Percentiles rank a stretch among this genome's conserved stretches.
Conservation (phyloP, 2,329 filamentous ascomycete species). For the Penicillium italicum region DNA sequence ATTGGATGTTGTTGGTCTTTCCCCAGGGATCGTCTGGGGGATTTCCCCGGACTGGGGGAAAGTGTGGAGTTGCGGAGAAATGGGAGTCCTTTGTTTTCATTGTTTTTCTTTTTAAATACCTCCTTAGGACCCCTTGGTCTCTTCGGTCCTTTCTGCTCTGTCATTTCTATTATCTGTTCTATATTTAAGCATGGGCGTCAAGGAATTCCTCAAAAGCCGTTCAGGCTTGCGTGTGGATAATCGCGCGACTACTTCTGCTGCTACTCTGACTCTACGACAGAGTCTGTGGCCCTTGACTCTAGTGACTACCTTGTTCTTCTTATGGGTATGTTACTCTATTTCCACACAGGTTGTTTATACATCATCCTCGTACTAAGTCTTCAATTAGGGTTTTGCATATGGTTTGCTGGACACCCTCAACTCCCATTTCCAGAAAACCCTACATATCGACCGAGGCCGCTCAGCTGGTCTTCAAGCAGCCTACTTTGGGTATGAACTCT, state of each 20-base stretch:
- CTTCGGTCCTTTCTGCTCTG: neutral
- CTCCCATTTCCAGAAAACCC: constrained; percentile 57
- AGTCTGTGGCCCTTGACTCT: constrained; percentile 44
- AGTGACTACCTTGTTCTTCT: constrained; percentile 51
- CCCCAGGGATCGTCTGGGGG: constrained; percentile 6
- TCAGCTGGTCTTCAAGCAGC: constrained; percentile 62
- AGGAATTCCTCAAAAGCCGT: constrained; percentile 30
- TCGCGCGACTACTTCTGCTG: constrained; percentile 39
- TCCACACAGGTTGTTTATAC: too few relatives aligned
- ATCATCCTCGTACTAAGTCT: neutral
- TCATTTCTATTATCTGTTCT: neutral
- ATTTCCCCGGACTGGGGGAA: constrained; percentile 7
- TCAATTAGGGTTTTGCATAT: constrained; percentile 45
- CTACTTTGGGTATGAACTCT: constrained; percentile 56
- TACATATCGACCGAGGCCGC: constrained; percentile 53
- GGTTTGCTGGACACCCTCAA: constrained; percentile 51
- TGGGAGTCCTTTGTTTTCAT: neutral
- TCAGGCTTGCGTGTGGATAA: constrained; percentile 35
- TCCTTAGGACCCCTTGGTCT: neutral
- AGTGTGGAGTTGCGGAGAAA: constrained; percentile 10
- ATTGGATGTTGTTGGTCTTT: neutral
- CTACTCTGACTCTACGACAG: constrained; percentile 43
- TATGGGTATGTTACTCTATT: constrained; percentile 44
- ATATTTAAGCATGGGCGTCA: constrained; percentile 26
- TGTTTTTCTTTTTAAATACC: neutral